These are phyloP conservation scores for Russula emetica DNA, from an alignment of 768 basidiomycete species.

Conservation along the genomic window DNA sequence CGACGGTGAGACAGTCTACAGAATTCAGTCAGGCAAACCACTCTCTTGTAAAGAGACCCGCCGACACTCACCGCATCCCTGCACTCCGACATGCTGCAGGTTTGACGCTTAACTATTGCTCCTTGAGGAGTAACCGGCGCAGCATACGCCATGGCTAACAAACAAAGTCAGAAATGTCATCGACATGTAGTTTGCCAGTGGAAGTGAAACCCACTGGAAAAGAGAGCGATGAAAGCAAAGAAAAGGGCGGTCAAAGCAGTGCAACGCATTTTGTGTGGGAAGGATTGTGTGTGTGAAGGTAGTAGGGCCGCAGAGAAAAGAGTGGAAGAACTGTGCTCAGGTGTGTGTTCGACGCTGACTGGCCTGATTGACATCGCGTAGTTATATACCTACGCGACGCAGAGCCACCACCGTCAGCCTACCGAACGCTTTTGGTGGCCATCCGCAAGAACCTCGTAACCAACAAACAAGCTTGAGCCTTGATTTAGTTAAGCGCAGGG, in stretches of 20 bases:
- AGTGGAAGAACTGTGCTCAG: no score
- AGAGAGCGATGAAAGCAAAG: not conserved
- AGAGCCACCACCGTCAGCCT: not conserved
- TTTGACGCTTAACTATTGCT: not conserved
- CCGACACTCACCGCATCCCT: not conserved
- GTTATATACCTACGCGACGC: not conserved
- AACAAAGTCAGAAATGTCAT: not conserved
- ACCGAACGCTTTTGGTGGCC: not conserved
- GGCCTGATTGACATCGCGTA: no score
- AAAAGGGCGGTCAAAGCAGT: not conserved
- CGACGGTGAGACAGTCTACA: not conserved
- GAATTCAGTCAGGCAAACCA: not conserved
- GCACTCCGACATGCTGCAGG: not conserved
- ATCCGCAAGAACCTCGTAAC: no score
- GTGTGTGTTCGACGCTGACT: not conserved
- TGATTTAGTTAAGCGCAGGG: not conserved
- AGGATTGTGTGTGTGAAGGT: not conserved
- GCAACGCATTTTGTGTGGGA: slow-evolving; percentile 1
- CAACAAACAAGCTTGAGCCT: not conserved
- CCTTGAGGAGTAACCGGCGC: not conserved
- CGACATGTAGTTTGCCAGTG: not conserved
- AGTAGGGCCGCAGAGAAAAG: no score
- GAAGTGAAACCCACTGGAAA: not conserved
- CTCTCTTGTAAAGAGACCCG: not conserved
- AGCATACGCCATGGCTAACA: not conserved